Conservation (phyloP, 2,329 filamentous ascomycete species). For the Hymenoscyphus fructigenus region DNA sequence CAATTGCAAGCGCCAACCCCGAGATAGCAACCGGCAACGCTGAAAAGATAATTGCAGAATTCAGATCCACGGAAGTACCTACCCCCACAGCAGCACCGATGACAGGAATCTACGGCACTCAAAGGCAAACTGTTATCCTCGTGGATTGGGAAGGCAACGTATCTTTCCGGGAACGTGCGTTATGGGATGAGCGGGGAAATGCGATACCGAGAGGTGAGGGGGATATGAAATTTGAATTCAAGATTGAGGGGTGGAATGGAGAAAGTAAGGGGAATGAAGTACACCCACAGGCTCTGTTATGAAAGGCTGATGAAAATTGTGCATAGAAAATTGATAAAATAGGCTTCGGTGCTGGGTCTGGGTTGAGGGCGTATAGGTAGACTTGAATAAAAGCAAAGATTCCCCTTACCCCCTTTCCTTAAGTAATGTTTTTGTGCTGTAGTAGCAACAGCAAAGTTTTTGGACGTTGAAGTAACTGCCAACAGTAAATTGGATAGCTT, state of each 20-base stretch:
- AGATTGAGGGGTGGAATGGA: conserved; percentile 48
- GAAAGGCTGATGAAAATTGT: conserved; percentile 21
- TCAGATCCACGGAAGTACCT: conserved; percentile 23
- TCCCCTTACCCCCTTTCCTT: neutral
- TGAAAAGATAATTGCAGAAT: conserved; percentile 36
- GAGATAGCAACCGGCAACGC: neutral
- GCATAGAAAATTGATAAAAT: conserved; percentile 10
- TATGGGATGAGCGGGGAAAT: conserved; percentile 60
- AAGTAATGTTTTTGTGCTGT: neutral
- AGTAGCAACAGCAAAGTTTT: neutral
- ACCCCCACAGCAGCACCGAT: conserved; percentile 47
- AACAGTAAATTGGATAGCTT: too few relatives aligned
- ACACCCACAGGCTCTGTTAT: conserved; percentile 21
- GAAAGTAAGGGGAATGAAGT: conserved; percentile 31
- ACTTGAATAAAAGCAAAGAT: neutral
- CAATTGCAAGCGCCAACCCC: conserved; percentile 35
- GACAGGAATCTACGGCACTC: conserved; percentile 63
- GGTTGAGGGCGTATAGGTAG: neutral
- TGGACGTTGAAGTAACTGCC: too few relatives aligned
- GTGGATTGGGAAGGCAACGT: conserved; percentile 64
- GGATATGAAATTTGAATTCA: conserved; percentile 56
- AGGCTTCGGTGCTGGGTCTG: neutral
- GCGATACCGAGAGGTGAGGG: conserved; percentile 52
- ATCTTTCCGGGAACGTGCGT: conserved; percentile 56
- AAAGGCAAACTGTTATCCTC: conserved; percentile 61